A percentile compares a stretch with the other conserved stretches of the same genome.
phyloP scores from a whole-genome alignment of 2,329 filamentous ascomycete species.

The Neurospora crassa region DNA sequence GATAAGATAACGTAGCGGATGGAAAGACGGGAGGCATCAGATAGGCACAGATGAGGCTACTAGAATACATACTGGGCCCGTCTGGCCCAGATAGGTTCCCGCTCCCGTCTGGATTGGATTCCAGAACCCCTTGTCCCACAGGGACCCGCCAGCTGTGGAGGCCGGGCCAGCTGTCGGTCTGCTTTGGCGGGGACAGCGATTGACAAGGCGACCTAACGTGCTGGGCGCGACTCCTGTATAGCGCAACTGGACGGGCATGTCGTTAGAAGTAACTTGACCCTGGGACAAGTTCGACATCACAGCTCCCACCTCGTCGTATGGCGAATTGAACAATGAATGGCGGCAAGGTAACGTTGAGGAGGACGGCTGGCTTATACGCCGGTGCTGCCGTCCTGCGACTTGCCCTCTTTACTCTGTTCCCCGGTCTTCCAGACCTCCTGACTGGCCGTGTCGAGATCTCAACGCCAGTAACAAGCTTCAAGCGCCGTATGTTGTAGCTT shows the following conservation, averaged over 20 bases:
- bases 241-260: neutral
- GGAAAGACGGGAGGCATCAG: too few species aligned
- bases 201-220: neutral
- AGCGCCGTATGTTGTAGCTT: conserved; percentile 59
- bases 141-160: neutral
- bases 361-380: conserved; percentile 59
- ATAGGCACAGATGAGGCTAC: too few species aligned
- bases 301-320: conserved; percentile 13
- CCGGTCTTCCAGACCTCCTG: conserved; percentile 72
- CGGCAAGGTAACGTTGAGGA: conserved; percentile 28
- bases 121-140: neutral
- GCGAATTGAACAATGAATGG: conserved; percentile 23
- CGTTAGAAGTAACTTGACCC: conserved; percentile 1
- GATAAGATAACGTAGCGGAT: neutral
- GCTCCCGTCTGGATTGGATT: neutral
- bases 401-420: conserved; percentile 70
- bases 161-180: neutral
- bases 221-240: neutral
- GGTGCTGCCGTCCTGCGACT: conserved; percentile 72
- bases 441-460: conserved; percentile 92
- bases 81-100: neutral
- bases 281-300: neutral
- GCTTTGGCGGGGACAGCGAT: neutral
- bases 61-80: neutral
- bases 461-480: conserved; percentile 95